Percentiles rank a stretch among this genome's conserved stretches.
These are phyloP conservation scores for Paramecium caudatum DNA, from an alignment of 73 alveolate species.

Conservation along the genomic window DNA sequence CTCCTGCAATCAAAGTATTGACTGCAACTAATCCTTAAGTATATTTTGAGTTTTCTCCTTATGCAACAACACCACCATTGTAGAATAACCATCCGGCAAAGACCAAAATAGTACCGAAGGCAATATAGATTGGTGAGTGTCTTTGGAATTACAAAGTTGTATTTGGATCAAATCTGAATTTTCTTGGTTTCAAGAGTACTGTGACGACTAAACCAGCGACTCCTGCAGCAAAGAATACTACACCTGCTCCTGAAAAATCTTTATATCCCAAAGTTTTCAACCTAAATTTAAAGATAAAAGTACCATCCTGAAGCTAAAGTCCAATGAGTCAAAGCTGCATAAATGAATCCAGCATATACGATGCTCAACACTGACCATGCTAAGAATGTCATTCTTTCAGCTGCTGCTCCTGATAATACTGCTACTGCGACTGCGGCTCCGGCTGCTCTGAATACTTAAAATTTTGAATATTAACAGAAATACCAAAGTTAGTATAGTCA, in stretches of 20 bases:
- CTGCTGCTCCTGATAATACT: constrained; percentile 61
- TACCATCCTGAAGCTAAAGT: constrained; percentile 19
- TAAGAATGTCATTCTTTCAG: constrained; percentile 67
- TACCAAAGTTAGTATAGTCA: constrained; percentile 62
- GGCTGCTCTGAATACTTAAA: constrained; percentile 30
- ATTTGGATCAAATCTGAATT: constrained; percentile 48
- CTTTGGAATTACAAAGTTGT: constrained; percentile 4
- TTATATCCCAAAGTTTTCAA: constrained; percentile 55
- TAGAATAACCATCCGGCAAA: constrained; percentile 42
- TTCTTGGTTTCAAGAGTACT: constrained; percentile 41
- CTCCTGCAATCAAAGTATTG: constrained; percentile 61
- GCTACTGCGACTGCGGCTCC: constrained; percentile 49
- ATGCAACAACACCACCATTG: background rate
- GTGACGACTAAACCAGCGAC: constrained; percentile 48
- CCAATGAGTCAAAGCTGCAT: constrained; percentile 65
- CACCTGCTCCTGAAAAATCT: constrained; percentile 70
- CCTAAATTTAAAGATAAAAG: background rate
- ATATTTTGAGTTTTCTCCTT: background rate
- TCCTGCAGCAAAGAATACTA: constrained; percentile 57
- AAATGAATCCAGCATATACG: constrained; percentile 51
- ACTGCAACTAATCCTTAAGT: constrained; percentile 24
- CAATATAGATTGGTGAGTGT: constrained; percentile 29
- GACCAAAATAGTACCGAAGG: constrained; percentile 25
- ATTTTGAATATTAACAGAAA: constrained; percentile 52
- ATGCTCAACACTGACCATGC: constrained; percentile 32